Percentiles rank a stretch among this genome's conserved stretches.
Evolutionary conservation across 257 asterid species (phyloP).

Genomic region (Solanum lycopersicoides): DNA sequence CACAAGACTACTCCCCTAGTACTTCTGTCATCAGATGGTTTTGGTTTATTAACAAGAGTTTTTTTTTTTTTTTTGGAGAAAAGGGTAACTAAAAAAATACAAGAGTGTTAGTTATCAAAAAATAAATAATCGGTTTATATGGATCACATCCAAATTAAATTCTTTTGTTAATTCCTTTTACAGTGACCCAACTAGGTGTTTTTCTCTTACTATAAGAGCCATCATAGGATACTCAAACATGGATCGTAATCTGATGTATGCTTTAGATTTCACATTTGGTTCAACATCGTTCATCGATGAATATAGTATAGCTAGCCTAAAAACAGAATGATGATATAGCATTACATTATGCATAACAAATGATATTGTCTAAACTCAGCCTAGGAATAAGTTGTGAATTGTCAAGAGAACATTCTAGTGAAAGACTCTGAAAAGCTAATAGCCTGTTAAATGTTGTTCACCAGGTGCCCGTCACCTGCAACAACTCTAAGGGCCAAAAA

Average conservation of each 20-base stretch:
- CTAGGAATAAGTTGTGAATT: background rate
- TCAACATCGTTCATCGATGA: background rate
- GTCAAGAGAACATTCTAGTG: background rate
- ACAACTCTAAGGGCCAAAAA: background rate
- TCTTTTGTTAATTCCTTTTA: background rate
- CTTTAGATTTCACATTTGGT: background rate
- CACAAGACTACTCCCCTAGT: background rate
- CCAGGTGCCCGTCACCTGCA: background rate
- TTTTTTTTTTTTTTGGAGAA: no score
- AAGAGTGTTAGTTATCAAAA: background rate
- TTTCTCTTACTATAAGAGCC: background rate
- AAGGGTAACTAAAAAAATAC: no score
- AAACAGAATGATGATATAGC: background rate
- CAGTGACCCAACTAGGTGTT: background rate
- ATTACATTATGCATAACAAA: background rate
- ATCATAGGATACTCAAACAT: background rate
- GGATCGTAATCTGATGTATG: background rate
- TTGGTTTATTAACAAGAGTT: background rate
- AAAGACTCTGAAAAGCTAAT: background rate
- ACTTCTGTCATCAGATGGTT: background rate
- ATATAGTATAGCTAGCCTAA: background rate
- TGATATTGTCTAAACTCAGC: background rate
- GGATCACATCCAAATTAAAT: background rate
- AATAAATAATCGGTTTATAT: background rate
- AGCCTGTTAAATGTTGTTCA: background rate